Evolutionary conservation across 1,284 basidiomycete species (phyloP).

Genomic region (Erythrobasidium hasegawianum): DNA sequence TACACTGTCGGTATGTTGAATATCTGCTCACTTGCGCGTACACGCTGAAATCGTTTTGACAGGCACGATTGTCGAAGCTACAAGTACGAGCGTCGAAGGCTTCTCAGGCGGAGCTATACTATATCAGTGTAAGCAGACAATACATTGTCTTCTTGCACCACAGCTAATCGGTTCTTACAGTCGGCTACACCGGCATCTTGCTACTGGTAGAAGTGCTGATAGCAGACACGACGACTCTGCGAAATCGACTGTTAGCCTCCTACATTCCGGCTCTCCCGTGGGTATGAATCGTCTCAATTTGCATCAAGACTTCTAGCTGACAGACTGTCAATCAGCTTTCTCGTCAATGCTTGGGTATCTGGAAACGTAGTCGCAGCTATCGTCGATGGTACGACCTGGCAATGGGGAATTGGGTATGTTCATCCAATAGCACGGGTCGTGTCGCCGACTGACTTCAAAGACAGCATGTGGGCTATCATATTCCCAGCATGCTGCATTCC

Average conservation of each 20-base stretch:
- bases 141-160: slow-evolving; percentile 12
- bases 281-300: no score
- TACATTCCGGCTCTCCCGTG: slow-evolving; percentile 52
- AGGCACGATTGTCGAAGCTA: slow-evolving; percentile 50
- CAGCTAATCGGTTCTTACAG: slow-evolving; percentile 37
- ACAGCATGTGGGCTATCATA: slow-evolving; percentile 52
- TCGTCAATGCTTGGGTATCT: slow-evolving; percentile 51
- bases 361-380: slow-evolving; percentile 49
- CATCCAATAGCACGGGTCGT: not conserved
- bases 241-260: slow-evolving; percentile 51
- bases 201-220: slow-evolving; percentile 51
- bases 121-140: slow-evolving; percentile 42
- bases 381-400: slow-evolving; percentile 48
- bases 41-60: no score
- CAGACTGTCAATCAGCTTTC: slow-evolving; percentile 11
- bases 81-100: slow-evolving; percentile 44
- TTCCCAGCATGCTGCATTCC: slow-evolving; percentile 49
- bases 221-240: slow-evolving; percentile 51
- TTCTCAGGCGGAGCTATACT: slow-evolving; percentile 50
- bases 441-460: not conserved
- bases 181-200: slow-evolving; percentile 45
- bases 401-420: slow-evolving; percentile 49
- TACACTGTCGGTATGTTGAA: slow-evolving; percentile 44
- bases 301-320: no score
- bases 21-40: no score